Conservation (phyloP, 2,329 filamentous ascomycete species). For the Aspergillus neoniger region DNA sequence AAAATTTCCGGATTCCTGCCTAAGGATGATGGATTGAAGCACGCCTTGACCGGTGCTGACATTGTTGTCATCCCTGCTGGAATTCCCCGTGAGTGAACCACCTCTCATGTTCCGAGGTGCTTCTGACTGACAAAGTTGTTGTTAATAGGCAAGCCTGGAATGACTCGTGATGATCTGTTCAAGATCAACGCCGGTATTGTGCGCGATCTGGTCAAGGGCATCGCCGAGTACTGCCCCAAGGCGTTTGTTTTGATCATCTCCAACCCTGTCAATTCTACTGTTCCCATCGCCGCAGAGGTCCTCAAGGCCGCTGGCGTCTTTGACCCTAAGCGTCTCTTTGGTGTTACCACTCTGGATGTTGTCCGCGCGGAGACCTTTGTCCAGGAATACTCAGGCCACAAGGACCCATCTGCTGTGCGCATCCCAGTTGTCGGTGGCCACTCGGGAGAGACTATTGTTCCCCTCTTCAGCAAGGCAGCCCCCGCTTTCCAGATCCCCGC, state of each 20-base stretch:
- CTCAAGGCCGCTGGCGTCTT: slow-evolving; percentile 92
- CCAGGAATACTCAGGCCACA: slow-evolving; percentile 77
- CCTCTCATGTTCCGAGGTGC: not conserved
- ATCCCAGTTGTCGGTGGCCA: slow-evolving; percentile 96
- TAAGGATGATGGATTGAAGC: slow-evolving; percentile 78
- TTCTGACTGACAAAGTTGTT: slow-evolving; percentile 23
- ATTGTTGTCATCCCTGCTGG: slow-evolving; percentile 97
- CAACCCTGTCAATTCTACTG: slow-evolving; percentile 99
- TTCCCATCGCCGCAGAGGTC: slow-evolving; percentile 95
- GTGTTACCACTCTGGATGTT: slow-evolving; percentile 97
- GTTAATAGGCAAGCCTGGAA: slow-evolving; percentile 85
- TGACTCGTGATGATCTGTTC: slow-evolving; percentile 99
- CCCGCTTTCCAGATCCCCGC: slow-evolving; percentile 77
- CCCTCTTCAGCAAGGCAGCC: slow-evolving; percentile 88
- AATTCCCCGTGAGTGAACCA: slow-evolving; percentile 76
- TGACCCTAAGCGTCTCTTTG: slow-evolving; percentile 92
- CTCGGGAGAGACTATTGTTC: slow-evolving; percentile 97
- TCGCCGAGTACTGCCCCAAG: slow-evolving; percentile 86
- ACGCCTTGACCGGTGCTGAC: slow-evolving; percentile 88
- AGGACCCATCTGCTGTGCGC: slow-evolving; percentile 76
- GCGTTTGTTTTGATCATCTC: slow-evolving; percentile 96
- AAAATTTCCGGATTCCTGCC: slow-evolving; percentile 88
- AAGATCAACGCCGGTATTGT: slow-evolving; percentile 99
- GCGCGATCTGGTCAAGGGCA: slow-evolving; percentile 84
- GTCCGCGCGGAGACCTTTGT: slow-evolving; percentile 98